These are phyloP conservation scores for Moesziomyces sp. DNA, from an alignment of 1,284 basidiomycete species.

Conservation along the genomic window DNA sequence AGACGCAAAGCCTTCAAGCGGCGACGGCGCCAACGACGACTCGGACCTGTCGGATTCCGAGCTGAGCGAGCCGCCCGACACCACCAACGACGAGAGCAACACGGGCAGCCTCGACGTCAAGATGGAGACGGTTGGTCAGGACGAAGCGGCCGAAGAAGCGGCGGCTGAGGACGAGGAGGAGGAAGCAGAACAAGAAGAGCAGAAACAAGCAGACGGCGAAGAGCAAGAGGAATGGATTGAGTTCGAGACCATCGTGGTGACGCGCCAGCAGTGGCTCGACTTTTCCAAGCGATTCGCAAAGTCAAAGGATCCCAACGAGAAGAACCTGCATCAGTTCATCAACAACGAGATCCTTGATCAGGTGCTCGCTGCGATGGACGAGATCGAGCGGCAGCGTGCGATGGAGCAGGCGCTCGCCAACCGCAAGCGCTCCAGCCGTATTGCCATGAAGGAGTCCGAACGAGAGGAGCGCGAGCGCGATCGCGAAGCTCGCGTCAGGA, in stretches of 20 bases:
- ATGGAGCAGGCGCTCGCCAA: slow-evolving; percentile 76
- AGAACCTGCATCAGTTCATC: slow-evolving; percentile 78
- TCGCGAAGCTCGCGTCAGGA: slow-evolving; percentile 67
- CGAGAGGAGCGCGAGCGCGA: slow-evolving; percentile 72
- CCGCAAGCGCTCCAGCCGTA: slow-evolving; percentile 84
- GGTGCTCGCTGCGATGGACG: slow-evolving; percentile 72
- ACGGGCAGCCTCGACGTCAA: slow-evolving; percentile 11
- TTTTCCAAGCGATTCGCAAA: slow-evolving; percentile 78
- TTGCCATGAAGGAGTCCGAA: slow-evolving; percentile 74
- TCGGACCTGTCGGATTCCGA: slow-evolving; percentile 55
- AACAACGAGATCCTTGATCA: slow-evolving; percentile 76
- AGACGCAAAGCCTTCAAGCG: slow-evolving; percentile 15
- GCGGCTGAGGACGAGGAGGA: slow-evolving; percentile 30
- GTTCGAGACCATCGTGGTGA: slow-evolving; percentile 76
- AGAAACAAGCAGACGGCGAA: slow-evolving; percentile 49
- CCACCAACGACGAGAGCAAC: slow-evolving; percentile 7
- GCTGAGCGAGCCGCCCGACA: slow-evolving; percentile 58
- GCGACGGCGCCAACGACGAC: slow-evolving; percentile 12
- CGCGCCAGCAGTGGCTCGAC: slow-evolving; percentile 74
- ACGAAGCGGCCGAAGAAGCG: slow-evolving; percentile 59
- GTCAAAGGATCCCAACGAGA: slow-evolving; percentile 81
- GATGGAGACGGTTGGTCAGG: slow-evolving; percentile 36
- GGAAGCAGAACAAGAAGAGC: slow-evolving; percentile 56
- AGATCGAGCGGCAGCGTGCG: slow-evolving; percentile 71
- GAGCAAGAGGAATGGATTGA: slow-evolving; percentile 65